phyloP scores from a whole-genome alignment of 306 rosid species.

The Trifolium pratense region DNA sequence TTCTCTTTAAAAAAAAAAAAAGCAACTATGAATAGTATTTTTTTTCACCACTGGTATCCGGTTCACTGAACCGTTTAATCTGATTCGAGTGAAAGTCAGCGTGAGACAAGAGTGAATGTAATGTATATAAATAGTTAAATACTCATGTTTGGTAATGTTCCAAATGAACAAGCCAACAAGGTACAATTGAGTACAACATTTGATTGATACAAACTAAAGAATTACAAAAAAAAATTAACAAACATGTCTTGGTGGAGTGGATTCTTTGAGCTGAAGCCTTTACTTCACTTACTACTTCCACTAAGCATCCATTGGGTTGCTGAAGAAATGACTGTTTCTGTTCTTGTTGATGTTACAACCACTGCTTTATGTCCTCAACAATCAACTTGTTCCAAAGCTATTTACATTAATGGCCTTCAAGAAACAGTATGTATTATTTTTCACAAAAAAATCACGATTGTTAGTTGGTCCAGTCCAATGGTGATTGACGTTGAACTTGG shows the following conservation, averaged over 20 bases:
- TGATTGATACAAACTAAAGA: not conserved
- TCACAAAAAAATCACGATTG: no score
- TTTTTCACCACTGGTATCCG: no score
- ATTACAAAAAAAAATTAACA: not conserved
- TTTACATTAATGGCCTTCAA: conserved; percentile 70
- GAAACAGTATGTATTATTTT: conserved; percentile 56
- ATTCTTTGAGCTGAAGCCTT: conserved; percentile 53
- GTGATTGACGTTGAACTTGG: no score
- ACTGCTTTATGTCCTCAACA: conserved; percentile 60
- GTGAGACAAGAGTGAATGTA: no score
- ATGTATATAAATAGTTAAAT: no score
- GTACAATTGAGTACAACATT: not conserved
- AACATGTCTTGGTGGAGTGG: conserved; percentile 48
- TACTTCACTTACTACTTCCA: conserved; percentile 73
- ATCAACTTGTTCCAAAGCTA: conserved; percentile 66
- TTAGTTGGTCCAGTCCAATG: no score
- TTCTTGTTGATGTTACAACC: conserved; percentile 77
- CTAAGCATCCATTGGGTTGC: conserved; percentile 76
- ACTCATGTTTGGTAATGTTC: not conserved
- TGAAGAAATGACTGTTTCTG: conserved; percentile 87
- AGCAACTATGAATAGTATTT: no score
- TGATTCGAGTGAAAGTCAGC: no score
- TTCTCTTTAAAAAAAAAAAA: no score
- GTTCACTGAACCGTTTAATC: no score
- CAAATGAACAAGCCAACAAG: not conserved